These are phyloP conservation scores for Phytopythium litorale DNA, from an alignment of 352 stramenopile species.

Conservation along the genomic window DNA sequence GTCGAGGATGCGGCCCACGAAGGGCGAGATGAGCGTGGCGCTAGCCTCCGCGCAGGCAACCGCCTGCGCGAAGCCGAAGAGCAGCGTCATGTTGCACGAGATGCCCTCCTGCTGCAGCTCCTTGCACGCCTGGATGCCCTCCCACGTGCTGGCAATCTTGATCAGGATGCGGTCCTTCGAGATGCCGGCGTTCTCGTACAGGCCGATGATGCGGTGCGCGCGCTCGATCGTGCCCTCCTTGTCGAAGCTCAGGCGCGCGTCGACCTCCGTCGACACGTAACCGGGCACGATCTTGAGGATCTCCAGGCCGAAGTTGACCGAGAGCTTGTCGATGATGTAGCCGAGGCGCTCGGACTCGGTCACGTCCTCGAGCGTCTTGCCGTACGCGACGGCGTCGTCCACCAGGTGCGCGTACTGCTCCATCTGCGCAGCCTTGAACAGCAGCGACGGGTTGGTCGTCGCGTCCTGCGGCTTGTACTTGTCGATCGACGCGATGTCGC, in stretches of 20 bases:
- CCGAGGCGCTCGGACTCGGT: conserved; percentile 85
- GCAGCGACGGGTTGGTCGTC: conserved; percentile 98
- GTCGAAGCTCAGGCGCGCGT: conserved; percentile 97
- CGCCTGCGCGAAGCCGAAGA: conserved; percentile 98
- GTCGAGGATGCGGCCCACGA: conserved; percentile 96
- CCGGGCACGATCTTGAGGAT: conserved; percentile 97
- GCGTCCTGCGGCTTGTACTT: conserved; percentile 96
- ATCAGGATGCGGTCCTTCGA: conserved; percentile 96
- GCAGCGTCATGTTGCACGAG: conserved; percentile 98
- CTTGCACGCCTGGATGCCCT: conserved; percentile 96
- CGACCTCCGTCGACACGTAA: conserved; percentile 98
- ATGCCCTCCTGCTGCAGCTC: conserved; percentile 97
- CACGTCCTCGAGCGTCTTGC: conserved; percentile 70
- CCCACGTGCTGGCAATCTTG: conserved; percentile 98
- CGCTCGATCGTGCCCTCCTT: conserved; percentile 91
- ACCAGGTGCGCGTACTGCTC: conserved; percentile 96
- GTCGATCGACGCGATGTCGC: conserved; percentile 91
- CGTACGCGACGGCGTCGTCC: conserved; percentile 94
- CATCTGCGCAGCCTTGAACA: conserved; percentile 97
- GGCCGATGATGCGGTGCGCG: conserved; percentile 93
- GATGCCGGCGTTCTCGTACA: conserved; percentile 97
- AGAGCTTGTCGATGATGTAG: conserved; percentile 97
- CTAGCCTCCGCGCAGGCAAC: conserved; percentile 93
- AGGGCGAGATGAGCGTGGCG: conserved; percentile 95
- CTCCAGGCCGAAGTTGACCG: conserved; percentile 97